Base-by-base conservation (phyloP, 2,329 filamentous ascomycete genomes). In the Penicillium vulpinum region DNA sequence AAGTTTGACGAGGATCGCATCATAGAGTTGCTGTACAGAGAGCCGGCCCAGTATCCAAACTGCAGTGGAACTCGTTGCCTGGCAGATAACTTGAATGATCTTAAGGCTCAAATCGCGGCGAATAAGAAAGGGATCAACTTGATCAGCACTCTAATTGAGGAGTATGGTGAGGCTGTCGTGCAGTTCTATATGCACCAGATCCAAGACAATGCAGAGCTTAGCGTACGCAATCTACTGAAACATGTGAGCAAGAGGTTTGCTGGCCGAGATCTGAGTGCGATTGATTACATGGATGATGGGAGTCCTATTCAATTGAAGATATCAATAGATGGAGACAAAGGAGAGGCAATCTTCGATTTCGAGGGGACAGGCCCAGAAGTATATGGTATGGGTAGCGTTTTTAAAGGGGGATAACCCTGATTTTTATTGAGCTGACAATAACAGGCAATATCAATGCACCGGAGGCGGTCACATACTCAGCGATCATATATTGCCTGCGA, bases 251-350 rank as follows among this genome's bases (percentile, higher is more conserved):
- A 81, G 57, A 81, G 83, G 35, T 89, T 90, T 62, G 44, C 56
- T 15, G 86, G 86, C 4, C 81, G 82, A 51, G 83, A 88, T 31
- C 81, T 92, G 1, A 81, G 80, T 2, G 88, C 90, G 0, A 78
- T 87, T 9, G 90, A 94, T 67, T 89, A 85, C 74, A 93, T 92
- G 88, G 90, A 94, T 65, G 89, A 93, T 66, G 90, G 90, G 29
- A 89, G 83, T n/a, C 88, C 88, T 0, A 92, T 93, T 64, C 80
- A 84, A 47, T 80, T 93, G 11, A 86, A 85, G 57, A 82, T 94
- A 4, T 85, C 84, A 0, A 92, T 94, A 58, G 83, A 92, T 67
- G 81, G 82, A 10, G 62, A 64, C 2, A 85, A 87, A 41, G 90
- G 89, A 15, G 85, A 88, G 62, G 90, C 90, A 0, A 75, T 87